Evolutionary conservation across 768 basidiomycete genomes (phyloP).

Genomic region (Suillus luteus): DNA sequence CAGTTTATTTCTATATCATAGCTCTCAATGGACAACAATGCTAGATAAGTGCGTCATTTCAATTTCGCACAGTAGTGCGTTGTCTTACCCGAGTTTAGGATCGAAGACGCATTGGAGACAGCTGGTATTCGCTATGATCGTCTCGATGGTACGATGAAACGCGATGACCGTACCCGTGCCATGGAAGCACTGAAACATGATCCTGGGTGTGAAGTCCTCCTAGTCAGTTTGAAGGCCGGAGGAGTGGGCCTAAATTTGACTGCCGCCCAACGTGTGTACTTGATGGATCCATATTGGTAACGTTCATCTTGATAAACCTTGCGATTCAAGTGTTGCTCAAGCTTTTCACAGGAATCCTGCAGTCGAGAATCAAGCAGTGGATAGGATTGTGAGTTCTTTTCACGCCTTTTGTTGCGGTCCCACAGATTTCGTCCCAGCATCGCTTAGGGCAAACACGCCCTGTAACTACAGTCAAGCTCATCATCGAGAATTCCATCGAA

Average conservation of each 20-base stretch:
- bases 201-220: conserved; percentile 86
- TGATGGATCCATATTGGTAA: conserved; percentile 97
- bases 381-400: conserved; percentile 78
- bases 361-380: conserved; percentile 96
- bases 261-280: conserved; percentile 88
- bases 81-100: conserved; percentile 42
- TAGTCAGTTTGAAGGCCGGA: conserved; percentile 95
- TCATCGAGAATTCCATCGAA: conserved; percentile 95
- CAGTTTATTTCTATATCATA: conserved; percentile 31
- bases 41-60: conserved; percentile 69
- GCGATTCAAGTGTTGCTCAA: conserved; percentile 10
- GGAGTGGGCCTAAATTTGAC: conserved; percentile 97
- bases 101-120: conserved; percentile 86
- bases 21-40: conserved; percentile 95
- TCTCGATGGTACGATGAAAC: conserved; percentile 97
- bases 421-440: conserved; percentile 53
- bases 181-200: conserved; percentile 94
- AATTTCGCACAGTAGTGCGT: background rate
- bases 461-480: conserved; percentile 89
- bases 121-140: conserved; percentile 87
- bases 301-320: conserved; percentile 15
- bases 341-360: conserved; percentile 78
- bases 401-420: background rate
- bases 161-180: conserved; percentile 87
- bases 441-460: conserved; percentile 93